Conservation (phyloP, 768 basidiomycete species). For the Tricholoma bakamatsutake region DNA sequence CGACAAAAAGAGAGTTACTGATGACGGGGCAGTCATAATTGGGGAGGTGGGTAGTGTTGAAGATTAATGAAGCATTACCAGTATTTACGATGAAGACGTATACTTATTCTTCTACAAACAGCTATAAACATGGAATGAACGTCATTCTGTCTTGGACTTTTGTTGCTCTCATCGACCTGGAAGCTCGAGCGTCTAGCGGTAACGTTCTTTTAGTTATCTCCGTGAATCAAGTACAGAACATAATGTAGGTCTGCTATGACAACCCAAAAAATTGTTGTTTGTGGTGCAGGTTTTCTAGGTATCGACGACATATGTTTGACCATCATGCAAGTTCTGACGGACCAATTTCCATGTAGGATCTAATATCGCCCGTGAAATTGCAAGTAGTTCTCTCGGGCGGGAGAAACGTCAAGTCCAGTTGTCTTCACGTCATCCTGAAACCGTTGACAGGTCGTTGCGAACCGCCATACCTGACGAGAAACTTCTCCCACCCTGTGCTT, state of each 20-base stretch:
- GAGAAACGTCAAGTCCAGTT: constrained; percentile 42
- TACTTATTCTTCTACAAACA: neutral
- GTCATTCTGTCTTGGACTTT: neutral
- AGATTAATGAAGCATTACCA: neutral
- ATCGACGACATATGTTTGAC: constrained; percentile 1
- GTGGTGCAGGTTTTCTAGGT: constrained; percentile 63
- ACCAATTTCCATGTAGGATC: constrained; percentile 33
- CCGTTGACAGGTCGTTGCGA: constrained; percentile 28
- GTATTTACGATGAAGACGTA: neutral
- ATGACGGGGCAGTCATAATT: constrained; percentile 32
- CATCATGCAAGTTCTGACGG: neutral
- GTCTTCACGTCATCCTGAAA: constrained; percentile 52
- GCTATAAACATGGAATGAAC: neutral
- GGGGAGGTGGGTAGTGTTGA: constrained; percentile 28
- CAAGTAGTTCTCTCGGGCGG: constrained; percentile 24
- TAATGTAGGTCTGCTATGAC: neutral
- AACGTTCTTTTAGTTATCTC: neutral
- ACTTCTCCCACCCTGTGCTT: constrained; percentile 35
- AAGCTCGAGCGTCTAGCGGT: neutral
- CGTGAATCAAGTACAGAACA: neutral
- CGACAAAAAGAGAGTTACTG: constrained; percentile 22
- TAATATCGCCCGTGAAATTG: constrained; percentile 52
- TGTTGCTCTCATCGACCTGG: neutral
- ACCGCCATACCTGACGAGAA: constrained; percentile 24
- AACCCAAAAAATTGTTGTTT: constrained; percentile 38